These are phyloP conservation scores for Conticribra weissflogii DNA, from an alignment of 108 stramenopile genomes.

Conservation along the genomic window DNA sequence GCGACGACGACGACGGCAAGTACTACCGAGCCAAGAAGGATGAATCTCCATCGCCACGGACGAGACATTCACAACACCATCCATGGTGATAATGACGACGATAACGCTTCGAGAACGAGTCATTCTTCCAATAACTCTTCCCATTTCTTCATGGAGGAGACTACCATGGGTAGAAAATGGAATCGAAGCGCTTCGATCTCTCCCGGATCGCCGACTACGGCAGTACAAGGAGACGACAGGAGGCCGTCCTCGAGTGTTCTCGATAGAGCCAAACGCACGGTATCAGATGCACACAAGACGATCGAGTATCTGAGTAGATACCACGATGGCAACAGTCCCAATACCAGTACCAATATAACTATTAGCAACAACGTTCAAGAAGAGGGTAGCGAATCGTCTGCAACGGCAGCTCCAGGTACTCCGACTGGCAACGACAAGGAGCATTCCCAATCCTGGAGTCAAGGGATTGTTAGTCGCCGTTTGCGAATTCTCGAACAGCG, in stretches of 20 bases:
- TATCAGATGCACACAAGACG: conserved; percentile 5
- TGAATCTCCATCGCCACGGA: background rate
- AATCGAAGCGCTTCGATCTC: conserved; percentile 12
- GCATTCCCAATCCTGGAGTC: background rate
- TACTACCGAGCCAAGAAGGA: too few relatives aligned
- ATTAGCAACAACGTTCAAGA: background rate
- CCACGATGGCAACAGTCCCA: background rate
- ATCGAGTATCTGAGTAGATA: conserved; percentile 6
- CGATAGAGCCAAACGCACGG: conserved; percentile 18
- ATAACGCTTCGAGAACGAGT: conserved; percentile 5
- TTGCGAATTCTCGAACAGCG: background rate
- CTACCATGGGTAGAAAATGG: conserved; percentile 44
- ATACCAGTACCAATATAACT: background rate
- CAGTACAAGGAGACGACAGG: background rate
- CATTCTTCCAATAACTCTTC: conserved; percentile 14
- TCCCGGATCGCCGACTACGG: background rate
- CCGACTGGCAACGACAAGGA: background rate
- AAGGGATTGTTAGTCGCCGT: background rate
- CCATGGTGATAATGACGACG: conserved; percentile 12
- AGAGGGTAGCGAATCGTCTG: background rate
- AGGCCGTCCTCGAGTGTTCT: background rate
- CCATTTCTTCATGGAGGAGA: conserved; percentile 30
- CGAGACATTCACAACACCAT: background rate
- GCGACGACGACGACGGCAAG: too few relatives aligned
- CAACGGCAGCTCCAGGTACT: too few relatives aligned